Evolutionary conservation across 768 basidiomycete species (phyloP).

Genomic region (Podaxis carcinomalis): DNA sequence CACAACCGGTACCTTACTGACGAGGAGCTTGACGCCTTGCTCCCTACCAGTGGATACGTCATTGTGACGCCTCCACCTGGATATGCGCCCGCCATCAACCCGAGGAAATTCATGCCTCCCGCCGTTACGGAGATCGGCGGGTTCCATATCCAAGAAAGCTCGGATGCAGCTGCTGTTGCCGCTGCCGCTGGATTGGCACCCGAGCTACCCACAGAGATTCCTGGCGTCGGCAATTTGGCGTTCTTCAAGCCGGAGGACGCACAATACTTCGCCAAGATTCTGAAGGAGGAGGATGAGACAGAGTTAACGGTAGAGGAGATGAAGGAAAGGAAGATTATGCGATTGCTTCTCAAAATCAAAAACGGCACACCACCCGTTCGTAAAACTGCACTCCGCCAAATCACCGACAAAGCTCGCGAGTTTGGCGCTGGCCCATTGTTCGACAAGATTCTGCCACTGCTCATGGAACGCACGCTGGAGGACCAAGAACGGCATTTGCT

Average conservation of each 20-base stretch:
- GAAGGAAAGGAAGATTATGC: slow-evolving; percentile 99
- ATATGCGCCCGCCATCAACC: slow-evolving; percentile 75
- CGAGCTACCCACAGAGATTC: slow-evolving; percentile 95
- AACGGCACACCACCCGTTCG: slow-evolving; percentile 98
- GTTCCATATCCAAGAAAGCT: slow-evolving; percentile 96
- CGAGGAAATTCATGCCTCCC: slow-evolving; percentile 58
- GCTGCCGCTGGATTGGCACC: slow-evolving; percentile 91
- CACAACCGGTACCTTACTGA: slow-evolving; percentile 95
- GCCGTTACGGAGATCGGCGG: slow-evolving; percentile 64
- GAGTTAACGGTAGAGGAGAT: slow-evolving; percentile 93
- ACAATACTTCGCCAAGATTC: slow-evolving; percentile 94
- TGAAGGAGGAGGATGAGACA: slow-evolving; percentile 94
- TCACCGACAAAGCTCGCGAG: slow-evolving; percentile 98
- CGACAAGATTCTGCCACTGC: slow-evolving; percentile 95
- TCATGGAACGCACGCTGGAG: slow-evolving; percentile 97
- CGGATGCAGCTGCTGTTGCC: slow-evolving; percentile 82
- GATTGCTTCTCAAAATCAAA: slow-evolving; percentile 95
- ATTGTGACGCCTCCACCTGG: slow-evolving; percentile 94
- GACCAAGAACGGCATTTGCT: slow-evolving; percentile 97
- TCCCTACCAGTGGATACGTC: slow-evolving; percentile 82
- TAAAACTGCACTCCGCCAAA: slow-evolving; percentile 95
- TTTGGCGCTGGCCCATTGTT: slow-evolving; percentile 98
- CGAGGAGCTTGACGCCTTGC: slow-evolving; percentile 89
- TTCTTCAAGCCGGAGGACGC: slow-evolving; percentile 99
- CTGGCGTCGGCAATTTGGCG: slow-evolving; percentile 93